Base-by-base conservation (phyloP, 768 basidiomycete species). In the Suillus americanus region DNA sequence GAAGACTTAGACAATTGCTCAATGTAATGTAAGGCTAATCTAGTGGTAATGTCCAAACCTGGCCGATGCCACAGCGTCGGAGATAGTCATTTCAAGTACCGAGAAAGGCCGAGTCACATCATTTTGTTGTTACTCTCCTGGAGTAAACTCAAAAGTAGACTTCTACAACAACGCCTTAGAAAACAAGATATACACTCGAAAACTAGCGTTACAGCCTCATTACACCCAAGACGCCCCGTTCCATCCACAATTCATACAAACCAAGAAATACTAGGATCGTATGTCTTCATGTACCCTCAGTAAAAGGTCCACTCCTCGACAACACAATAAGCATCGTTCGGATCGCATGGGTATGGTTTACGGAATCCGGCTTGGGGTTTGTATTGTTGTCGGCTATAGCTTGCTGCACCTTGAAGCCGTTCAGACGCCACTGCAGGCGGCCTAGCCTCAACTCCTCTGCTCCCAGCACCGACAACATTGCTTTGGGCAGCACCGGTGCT, bases 241-340 rank as follows among this genome's bases (percentile, higher is more conserved):
- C 14, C 23, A 50, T 25, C 48, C 8, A 16, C 9, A 54, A 62
- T 38, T 10, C 48, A 30, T 53, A 51, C 60, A 40, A 51, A 20
- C 40, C 30, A n/a, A 63, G 35, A 55, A 18, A 51, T 41, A 16
- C 20, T 6, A 25, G n/a, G 62, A 60, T 30, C 37, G 18, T 40
- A 13, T 20, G 54, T 48, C 38, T 6, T 35, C 18, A 41, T 65
- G 37, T 23, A n/a, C 23, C 56, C 59, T 77, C 62, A 76, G 46
- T 76, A 86, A 72, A 81, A 86, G 18, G 79, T 82, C 81, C 84
- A 90, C 73, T 91, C 89, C 68, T 92, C 91, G 13, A 88, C 83
- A 35, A 91, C 80, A 70, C 91, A 92, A 68, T 89, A 87, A 41
- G 80, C 78, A 65, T 86, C 87, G 66, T 87, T 85, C 51, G 79